A percentile compares a stretch with the other conserved stretches of the same genome.
These are phyloP conservation scores for Ophiostoma triangulosporum DNA, from an alignment of 2,329 filamentous ascomycete species.

Conservation along the genomic window DNA sequence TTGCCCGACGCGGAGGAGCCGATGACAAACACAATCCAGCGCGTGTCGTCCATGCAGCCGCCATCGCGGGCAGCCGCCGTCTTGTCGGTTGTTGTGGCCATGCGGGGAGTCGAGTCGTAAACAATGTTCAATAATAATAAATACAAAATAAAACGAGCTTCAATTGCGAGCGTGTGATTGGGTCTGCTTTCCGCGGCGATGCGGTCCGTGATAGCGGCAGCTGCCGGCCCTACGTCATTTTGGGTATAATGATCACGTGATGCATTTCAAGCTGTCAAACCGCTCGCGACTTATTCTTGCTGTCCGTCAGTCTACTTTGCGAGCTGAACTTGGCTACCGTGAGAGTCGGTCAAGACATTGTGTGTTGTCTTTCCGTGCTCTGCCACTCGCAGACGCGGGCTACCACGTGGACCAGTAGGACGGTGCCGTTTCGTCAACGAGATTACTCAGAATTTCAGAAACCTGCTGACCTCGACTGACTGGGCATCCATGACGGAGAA, in stretches of 20 bases:
- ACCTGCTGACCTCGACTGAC: no score
- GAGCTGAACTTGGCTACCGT: no score
- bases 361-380: background rate
- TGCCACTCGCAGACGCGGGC: background rate
- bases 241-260: background rate
- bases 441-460: no score
- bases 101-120: no score
- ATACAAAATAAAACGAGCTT: background rate
- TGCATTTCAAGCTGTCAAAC: background rate
- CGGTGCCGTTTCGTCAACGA: background rate
- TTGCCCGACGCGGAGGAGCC: constrained; percentile 50
- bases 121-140: background rate
- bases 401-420: background rate
- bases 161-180: no score
- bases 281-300: background rate
- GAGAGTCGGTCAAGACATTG: no score
- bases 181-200: no score
- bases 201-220: background rate
- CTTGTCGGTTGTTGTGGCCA: background rate
- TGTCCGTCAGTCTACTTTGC: no score
- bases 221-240: background rate
- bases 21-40: constrained; percentile 47
- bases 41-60: constrained; percentile 6
- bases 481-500: no score
- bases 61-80: background rate